Percentiles rank a stretch among this genome's conserved stretches.
These are phyloP conservation scores for Aspergillus versicolor DNA, from an alignment of 2,329 filamentous ascomycete genomes.

Conservation along the genomic window DNA sequence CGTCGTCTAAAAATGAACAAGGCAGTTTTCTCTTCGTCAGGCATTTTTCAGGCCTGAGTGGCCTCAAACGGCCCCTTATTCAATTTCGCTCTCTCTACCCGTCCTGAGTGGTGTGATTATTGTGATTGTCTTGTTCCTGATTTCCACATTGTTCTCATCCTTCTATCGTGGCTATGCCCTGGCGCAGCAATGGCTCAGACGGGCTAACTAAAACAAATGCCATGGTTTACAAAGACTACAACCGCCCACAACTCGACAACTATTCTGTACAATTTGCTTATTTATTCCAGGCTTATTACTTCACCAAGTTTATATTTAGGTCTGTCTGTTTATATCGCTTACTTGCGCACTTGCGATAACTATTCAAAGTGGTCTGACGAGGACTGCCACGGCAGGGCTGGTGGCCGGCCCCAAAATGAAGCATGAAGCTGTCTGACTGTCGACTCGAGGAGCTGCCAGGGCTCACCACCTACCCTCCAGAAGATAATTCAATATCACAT, in stretches of 20 bases:
- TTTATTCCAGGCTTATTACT: not conserved
- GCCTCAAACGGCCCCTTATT: constrained; percentile 2
- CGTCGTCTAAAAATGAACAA: constrained; percentile 11
- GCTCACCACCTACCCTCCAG: too few relatives aligned
- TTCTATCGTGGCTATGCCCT: constrained; percentile 20
- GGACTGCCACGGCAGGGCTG: constrained; percentile 13
- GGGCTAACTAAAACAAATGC: constrained; percentile 10
- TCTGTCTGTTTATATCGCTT: not conserved
- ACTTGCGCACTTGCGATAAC: not conserved
- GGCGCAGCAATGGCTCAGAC: constrained; percentile 23
- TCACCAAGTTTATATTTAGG: not conserved
- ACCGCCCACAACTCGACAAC: not conserved
- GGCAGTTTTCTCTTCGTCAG: constrained; percentile 13
- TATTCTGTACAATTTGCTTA: constrained; percentile 4
- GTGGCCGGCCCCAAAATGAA: not conserved
- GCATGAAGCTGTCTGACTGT: not conserved
- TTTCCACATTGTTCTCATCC: not conserved
- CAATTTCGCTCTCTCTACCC: not conserved
- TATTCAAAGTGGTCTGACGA: not conserved
- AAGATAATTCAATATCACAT: not conserved
- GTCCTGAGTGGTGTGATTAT: not conserved
- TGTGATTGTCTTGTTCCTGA: constrained; percentile 2
- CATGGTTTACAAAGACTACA: constrained; percentile 9
- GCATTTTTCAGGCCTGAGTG: constrained; percentile 12
- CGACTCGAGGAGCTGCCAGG: not conserved